Percentiles rank a stretch among this genome's conserved stretches.
phyloP scores from a whole-genome alignment of 2,329 filamentous ascomycete genomes.

The Proliferodiscus dingleyae region DNA sequence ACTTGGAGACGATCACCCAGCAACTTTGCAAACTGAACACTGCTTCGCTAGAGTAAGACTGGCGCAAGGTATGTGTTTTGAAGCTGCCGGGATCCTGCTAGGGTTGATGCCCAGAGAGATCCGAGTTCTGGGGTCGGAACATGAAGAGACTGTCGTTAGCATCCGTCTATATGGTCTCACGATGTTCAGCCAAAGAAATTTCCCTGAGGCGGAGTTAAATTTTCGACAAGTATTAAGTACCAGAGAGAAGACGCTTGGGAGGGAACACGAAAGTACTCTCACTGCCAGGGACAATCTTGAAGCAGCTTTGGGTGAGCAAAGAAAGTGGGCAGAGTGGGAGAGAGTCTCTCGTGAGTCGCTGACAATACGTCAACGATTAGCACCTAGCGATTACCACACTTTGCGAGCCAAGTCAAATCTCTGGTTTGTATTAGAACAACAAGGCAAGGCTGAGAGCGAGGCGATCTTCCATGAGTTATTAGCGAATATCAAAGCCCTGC shows the following conservation, averaged over 20 bases:
- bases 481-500: neutral
- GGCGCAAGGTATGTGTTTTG: neutral
- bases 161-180: neutral
- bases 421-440: neutral
- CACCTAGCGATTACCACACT: neutral
- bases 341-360: neutral
- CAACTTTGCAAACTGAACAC: neutral
- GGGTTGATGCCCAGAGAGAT: too few species aligned
- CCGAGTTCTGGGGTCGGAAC: neutral
- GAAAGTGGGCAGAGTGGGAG: neutral
- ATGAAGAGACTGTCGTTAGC: neutral
- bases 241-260: constrained; percentile 5
- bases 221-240: neutral
- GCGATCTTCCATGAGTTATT: neutral
- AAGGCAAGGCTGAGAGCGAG: neutral
- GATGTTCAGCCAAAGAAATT: neutral
- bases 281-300: constrained; percentile 2
- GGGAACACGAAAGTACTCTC: constrained; percentile 5
- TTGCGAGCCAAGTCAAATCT: neutral
- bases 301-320: neutral
- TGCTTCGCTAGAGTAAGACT: neutral
- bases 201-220: neutral
- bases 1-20: neutral
- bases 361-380: neutral
- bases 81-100: constrained; percentile 3